Evolutionary conservation across 257 asterid species (phyloP).

Genomic region (Perilla frutescens): DNA sequence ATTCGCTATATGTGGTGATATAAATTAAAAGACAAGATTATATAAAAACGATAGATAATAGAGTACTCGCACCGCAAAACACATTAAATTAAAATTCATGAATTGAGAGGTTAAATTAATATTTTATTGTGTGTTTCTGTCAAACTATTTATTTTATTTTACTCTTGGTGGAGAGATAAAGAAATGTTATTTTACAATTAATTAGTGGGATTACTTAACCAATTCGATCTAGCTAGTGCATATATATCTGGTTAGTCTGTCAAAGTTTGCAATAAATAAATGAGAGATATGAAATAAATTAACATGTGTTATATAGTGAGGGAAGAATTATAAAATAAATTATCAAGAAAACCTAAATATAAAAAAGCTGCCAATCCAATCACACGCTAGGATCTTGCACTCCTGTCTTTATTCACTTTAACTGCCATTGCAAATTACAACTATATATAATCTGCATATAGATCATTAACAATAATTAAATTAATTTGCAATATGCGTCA

Average conservation of each 20-base stretch:
- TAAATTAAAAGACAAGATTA: no score
- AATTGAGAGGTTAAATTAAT: neutral
- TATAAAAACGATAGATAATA: no score
- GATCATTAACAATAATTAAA: neutral
- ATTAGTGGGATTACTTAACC: constrained; percentile 7
- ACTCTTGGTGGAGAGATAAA: neutral
- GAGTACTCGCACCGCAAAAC: no score
- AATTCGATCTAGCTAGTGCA: neutral
- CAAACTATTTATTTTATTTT: neutral
- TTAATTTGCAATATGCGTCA: neutral
- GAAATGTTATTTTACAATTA: neutral
- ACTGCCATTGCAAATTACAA: neutral
- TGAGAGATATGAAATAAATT: neutral
- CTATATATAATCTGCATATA: neutral
- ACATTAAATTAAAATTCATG: no score
- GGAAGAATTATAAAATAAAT: neutral
- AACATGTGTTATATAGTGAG: constrained; percentile 23
- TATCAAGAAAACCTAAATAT: neutral
- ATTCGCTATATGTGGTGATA: no score
- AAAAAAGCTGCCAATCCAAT: constrained; percentile 27
- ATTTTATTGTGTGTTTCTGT: neutral
- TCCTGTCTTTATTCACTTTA: constrained; percentile 10
- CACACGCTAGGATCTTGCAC: constrained; percentile 4
- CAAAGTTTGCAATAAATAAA: neutral
- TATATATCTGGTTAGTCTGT: neutral